A percentile compares a stretch with the other conserved stretches of the same genome.
Evolutionary conservation across 2,329 filamentous ascomycete species (phyloP).

Genomic region (Cercospora nicotianae): DNA sequence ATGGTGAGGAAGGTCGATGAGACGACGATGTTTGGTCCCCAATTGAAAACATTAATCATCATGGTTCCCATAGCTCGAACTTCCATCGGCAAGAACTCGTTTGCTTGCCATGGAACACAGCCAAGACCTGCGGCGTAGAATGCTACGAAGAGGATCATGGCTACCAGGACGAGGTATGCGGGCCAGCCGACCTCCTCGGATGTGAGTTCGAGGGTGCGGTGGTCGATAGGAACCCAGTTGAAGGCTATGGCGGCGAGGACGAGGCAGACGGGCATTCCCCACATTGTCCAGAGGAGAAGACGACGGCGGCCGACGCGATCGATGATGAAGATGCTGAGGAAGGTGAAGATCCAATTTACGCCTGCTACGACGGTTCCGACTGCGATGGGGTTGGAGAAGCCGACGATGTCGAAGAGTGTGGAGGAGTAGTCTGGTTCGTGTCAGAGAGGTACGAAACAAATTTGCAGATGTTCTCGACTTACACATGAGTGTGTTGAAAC

Average conservation of each 20-base stretch:
- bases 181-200: not conserved
- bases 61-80: not conserved
- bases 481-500: slow-evolving; percentile 83
- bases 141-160: slow-evolving; percentile 42
- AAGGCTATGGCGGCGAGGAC: not conserved
- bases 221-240: not conserved
- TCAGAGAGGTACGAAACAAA: not conserved
- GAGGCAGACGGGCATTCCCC: not conserved
- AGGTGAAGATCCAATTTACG: not conserved
- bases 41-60: not conserved
- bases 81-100: not conserved
- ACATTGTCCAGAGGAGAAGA: not conserved
- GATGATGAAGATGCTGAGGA: not conserved
- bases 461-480: slow-evolving; percentile 46
- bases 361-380: not conserved
- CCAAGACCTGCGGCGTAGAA: slow-evolving; percentile 34
- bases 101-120: slow-evolving; percentile 38
- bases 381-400: not conserved
- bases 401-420: not conserved
- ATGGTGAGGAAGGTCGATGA: slow-evolving; percentile 43
- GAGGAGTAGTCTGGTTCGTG: not conserved
- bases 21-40: slow-evolving; percentile 33
- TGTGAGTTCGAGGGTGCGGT: not conserved
- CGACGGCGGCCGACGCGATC: not conserved
- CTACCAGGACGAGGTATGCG: slow-evolving; percentile 40